A percentile compares a stretch with the other conserved stretches of the same genome.
Evolutionary conservation across 352 stramenopile species (phyloP).

Genomic region (Phytopythium ostracodes): DNA sequence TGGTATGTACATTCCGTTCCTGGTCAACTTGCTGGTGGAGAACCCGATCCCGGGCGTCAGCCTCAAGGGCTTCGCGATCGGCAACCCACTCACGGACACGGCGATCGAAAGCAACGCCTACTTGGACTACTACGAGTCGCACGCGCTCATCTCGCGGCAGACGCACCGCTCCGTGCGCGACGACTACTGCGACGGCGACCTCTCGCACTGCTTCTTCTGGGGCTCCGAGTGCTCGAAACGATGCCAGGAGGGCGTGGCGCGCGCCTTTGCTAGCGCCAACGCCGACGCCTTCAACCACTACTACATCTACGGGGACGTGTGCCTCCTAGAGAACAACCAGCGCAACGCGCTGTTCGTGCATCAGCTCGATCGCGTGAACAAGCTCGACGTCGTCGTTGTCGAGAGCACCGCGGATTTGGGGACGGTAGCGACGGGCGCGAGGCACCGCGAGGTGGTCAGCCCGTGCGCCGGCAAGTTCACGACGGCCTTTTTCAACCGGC

Average conservation of each 20-base stretch:
- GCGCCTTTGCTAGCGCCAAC: slow-evolving; percentile 34
- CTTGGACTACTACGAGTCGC: slow-evolving; percentile 76
- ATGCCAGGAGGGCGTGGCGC: slow-evolving; percentile 39
- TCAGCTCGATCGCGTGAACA: slow-evolving; percentile 7
- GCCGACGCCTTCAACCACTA: slow-evolving; percentile 58
- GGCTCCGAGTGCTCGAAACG: slow-evolving; percentile 38
- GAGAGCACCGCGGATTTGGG: background rate
- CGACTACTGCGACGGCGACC: slow-evolving; percentile 46
- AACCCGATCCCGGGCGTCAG: slow-evolving; percentile 39
- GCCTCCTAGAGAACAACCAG: slow-evolving; percentile 53
- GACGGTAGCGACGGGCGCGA: slow-evolving; percentile 10
- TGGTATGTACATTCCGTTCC: slow-evolving; percentile 80
- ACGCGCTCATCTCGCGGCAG: slow-evolving; percentile 65
- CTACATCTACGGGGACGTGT: slow-evolving; percentile 71
- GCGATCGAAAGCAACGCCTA: slow-evolving; percentile 61
- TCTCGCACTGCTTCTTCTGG: slow-evolving; percentile 59
- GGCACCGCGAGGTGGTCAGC: slow-evolving; percentile 43
- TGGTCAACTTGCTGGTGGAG: slow-evolving; percentile 62
- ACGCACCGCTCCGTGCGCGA: slow-evolving; percentile 46
- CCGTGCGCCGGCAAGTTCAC: slow-evolving; percentile 60
- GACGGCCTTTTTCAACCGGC: slow-evolving; percentile 34
- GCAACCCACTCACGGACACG: slow-evolving; percentile 71
- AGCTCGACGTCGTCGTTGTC: background rate
- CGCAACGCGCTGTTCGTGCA: slow-evolving; percentile 33
- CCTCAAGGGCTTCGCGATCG: slow-evolving; percentile 68